Base-by-base conservation (phyloP, 768 basidiomycete genomes). In the Pleurotus platypus region DNA sequence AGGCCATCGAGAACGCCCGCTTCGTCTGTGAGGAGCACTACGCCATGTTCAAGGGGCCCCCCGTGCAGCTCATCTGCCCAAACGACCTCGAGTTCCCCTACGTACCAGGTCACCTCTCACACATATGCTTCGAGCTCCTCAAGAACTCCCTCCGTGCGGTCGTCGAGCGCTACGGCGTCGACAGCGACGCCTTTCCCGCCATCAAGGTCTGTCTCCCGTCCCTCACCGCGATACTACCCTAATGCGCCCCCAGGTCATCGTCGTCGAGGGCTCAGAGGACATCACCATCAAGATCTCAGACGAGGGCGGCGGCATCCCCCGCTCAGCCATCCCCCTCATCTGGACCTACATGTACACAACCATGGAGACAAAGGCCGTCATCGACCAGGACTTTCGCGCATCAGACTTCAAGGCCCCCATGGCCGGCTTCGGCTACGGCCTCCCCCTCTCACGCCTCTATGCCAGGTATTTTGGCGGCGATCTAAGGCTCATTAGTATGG, bases 261-360 rank as follows among this genome's bases (percentile, higher is more conserved):
- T 97, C 37, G 92, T 96, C 1, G 94, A 96, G 67, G 95, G 96
- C n/a, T 91, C 87, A 61, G 96, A 98, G 67, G 96, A 98, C 66
- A 97, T 98, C 65, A 98, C 96, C 2, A 93, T 99, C 81, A 99
- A 99, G 81, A 97, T 99, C 59, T 88, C 86, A 1, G 96, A 99
- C 67, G 96, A 99, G 69, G 96, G 96, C 2, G 96, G 96, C 0
- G 94, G 96, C 0, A 98, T 98, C 56, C 84, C 93, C 22, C 72
- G 93, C 76, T 72, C 88, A 59, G 92, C 92, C 0, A 89, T 98
- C 13, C 93, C 94, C 6, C 79, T 95, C 46, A 96, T 99, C 54
- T 99, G 97, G 97, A 99, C 96, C 57, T 98, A 94, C 70, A 96
- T 97, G 92, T 93, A 93, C 63, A 93, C 92, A 50, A 93, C 88